phyloP scores from a whole-genome alignment of 2,329 filamentous ascomycete genomes.

The Chaetothyriales sp. region DNA sequence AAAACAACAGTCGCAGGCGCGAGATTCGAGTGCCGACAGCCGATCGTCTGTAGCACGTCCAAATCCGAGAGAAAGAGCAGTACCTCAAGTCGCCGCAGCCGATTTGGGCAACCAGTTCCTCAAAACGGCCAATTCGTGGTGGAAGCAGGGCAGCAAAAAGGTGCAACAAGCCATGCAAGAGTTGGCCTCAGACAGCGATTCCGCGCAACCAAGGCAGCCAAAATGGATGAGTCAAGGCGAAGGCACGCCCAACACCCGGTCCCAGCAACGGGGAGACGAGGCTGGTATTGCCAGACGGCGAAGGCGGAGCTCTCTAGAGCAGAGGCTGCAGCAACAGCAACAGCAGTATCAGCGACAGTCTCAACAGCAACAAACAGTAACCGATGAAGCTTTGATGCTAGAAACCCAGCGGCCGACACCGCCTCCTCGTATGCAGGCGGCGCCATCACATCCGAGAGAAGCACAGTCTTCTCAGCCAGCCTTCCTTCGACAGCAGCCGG shows the following conservation, averaged over 20 bases:
- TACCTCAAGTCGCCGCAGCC: constrained; percentile 67
- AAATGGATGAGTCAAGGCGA: constrained; percentile 80
- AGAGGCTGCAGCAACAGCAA: constrained; percentile 13
- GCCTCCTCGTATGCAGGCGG: constrained; percentile 21
- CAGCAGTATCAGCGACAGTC: constrained; percentile 3
- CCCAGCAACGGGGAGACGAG: constrained; percentile 9
- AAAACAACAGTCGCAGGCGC: constrained; percentile 37
- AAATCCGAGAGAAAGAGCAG: constrained; percentile 45
- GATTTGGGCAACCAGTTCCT: constrained; percentile 71
- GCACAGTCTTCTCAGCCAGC: constrained; percentile 29
- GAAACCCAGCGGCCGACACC: constrained; percentile 50
- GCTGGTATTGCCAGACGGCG: constrained; percentile 5
- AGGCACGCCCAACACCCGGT: constrained; percentile 15
- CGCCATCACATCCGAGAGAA: constrained; percentile 29
- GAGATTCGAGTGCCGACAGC: background rate
- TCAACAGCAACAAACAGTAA: constrained; percentile 8
- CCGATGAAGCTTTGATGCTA: constrained; percentile 55
- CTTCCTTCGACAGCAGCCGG: constrained; percentile 43
- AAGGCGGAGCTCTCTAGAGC: constrained; percentile 15
- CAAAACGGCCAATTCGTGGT: constrained; percentile 86
- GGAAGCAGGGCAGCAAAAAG: constrained; percentile 89
- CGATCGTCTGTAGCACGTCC: background rate
- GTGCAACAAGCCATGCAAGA: constrained; percentile 85
- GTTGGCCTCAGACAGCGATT: constrained; percentile 51
- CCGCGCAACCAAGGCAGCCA: constrained; percentile 58